Base-by-base conservation (phyloP, 2,329 filamentous ascomycete genomes). In the Phaeosphaeriaceae sp. region DNA sequence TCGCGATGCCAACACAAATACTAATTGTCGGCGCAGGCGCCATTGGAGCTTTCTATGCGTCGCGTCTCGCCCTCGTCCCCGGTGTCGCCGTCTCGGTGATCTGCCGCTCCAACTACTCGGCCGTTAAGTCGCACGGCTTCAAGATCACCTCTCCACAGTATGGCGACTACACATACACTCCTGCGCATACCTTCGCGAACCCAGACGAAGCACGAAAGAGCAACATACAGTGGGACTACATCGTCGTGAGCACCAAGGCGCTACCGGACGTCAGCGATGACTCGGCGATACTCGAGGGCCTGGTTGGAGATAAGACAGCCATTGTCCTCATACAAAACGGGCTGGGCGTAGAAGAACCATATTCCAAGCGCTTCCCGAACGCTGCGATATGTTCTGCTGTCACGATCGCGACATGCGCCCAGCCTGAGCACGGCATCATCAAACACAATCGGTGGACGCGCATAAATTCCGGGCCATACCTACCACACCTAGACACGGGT, bases 361-460 rank as follows among this genome's bases (percentile, higher is more conserved):
- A 91, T 76, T 78, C 82, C 27, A 78, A 79, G 51, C 83, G 88
- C 5, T 91, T 91, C 66, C 86, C 88, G 0, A 47, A 70, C 2
- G 85, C 83, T 1, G 82, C 85, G 1, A 86, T 92, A 48, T 77
- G 91, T 57, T 89, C 85, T 66, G 89, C 86, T 22, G 89, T 91
- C 27, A 91, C 89, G 1, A 83, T 91, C 59, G 83, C 89, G 31
- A 89, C 86, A 63, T 89, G 88, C 17, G 89, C 88, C 62, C 89
- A 91, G 76, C 84, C 83, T 6, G 77, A 79, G 2, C 86, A 84
- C 22, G 89, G 89, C 5, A 78, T 84, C 0, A 85, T 92, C 56
- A 82, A 85, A 48, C 89, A 92, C 76, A 91, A 91, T 73, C 84
- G 89, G 41, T 92, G 89, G 89, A 92, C 89, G 46, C 80, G 89